Conservation (phyloP, 225 moss, liverwort and hornwort species). For the Physcomitrium patens region DNA sequence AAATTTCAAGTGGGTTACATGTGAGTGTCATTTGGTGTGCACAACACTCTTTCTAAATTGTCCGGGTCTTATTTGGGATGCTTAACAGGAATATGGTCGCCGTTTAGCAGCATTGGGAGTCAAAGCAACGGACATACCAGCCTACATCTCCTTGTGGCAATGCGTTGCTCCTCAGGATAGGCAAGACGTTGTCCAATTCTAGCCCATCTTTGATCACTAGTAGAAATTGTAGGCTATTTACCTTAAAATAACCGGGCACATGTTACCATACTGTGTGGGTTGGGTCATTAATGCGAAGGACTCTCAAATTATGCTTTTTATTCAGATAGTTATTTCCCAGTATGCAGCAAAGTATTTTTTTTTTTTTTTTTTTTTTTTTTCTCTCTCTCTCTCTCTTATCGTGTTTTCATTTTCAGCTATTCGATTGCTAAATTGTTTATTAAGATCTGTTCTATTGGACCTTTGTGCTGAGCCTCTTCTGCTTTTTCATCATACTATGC, state of each 20-base stretch:
- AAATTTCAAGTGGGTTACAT: too few species aligned
- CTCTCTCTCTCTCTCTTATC: too few species aligned
- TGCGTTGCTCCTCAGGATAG: conserved; percentile 73
- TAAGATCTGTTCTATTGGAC: too few species aligned
- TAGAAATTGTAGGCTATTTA: conserved; percentile 12
- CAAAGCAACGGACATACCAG: conserved; percentile 54
- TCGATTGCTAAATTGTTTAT: too few species aligned
- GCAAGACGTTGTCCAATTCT: conserved; percentile 51
- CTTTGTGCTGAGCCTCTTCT: too few species aligned
- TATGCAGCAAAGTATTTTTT: not conserved
- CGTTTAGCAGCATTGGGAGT: conserved; percentile 62
- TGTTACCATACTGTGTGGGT: conserved; percentile 2
- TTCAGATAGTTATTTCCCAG: too few species aligned
- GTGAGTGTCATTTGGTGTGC: not conserved
- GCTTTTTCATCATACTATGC: too few species aligned
- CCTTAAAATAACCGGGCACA: not conserved
- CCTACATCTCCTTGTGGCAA: conserved; percentile 76
- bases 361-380: too few species aligned
- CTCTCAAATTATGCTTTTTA: too few species aligned
- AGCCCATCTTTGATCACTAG: conserved; percentile 8
- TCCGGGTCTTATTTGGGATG: conserved; percentile 11
- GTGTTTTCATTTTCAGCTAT: too few species aligned
- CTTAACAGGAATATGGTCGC: conserved; percentile 76
- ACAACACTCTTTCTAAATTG: not conserved
- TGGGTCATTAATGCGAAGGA: conserved; percentile 1